phyloP scores from a whole-genome alignment of 306 rosid species.

The Cucurbita pepo region DNA sequence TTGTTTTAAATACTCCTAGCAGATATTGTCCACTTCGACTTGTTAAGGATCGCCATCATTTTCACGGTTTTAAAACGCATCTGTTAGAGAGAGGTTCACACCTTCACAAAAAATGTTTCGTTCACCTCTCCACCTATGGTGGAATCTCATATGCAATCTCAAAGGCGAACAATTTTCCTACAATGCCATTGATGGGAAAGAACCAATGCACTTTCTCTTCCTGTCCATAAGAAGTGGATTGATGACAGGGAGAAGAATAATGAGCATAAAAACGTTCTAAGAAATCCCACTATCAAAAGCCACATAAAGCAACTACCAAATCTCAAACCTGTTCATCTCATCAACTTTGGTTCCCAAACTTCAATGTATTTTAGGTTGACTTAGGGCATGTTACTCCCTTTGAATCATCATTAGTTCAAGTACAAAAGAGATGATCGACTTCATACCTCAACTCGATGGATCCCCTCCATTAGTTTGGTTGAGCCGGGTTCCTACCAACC shows the following conservation, averaged over 20 bases:
- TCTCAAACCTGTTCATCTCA: background rate
- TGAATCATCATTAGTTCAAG: background rate
- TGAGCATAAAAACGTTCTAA: background rate
- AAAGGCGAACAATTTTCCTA: too few relatives aligned
- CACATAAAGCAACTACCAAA: background rate
- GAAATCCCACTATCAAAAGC: background rate
- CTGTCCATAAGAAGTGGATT: background rate
- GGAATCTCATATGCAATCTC: too few relatives aligned
- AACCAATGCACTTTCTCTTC: background rate
- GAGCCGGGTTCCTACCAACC: background rate
- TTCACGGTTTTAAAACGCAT: too few relatives aligned
- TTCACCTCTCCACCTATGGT: too few relatives aligned
- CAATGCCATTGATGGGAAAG: background rate
- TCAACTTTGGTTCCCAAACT: background rate
- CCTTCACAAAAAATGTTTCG: too few relatives aligned
- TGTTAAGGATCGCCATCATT: too few relatives aligned
- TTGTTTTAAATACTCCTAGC: too few relatives aligned
- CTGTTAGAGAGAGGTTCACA: too few relatives aligned
- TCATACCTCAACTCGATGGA: background rate
- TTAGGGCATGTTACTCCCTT: background rate
- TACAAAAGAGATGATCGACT: background rate
- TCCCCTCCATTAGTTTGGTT: background rate
- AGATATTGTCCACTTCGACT: too few relatives aligned
- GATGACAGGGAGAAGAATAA: background rate
- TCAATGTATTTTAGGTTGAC: background rate